Conservation (phyloP, 2,329 filamentous ascomycete species). For the Neoscytalidium dimidiatum region DNA sequence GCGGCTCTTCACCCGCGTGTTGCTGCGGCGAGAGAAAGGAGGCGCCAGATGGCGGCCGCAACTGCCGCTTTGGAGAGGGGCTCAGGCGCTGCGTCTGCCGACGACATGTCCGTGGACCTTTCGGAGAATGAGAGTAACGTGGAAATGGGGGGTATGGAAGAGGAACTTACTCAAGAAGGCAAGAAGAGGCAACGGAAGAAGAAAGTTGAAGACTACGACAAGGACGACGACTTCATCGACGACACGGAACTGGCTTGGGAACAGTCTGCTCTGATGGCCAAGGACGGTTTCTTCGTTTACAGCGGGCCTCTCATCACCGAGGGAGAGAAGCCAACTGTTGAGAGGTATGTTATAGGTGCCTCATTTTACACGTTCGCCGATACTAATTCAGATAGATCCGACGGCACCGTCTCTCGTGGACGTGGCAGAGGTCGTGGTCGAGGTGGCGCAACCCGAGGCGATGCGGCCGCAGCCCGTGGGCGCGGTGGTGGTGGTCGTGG, state of each 20-base stretch:
- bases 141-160: conserved; percentile 74
- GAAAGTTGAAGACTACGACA: conserved; percentile 68
- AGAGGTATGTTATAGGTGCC: conserved; percentile 51
- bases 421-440: conserved; percentile 59
- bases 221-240: conserved; percentile 72
- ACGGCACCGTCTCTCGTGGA: conserved; percentile 71
- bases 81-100: conserved; percentile 64
- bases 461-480: conserved; percentile 35
- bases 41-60: conserved; percentile 84
- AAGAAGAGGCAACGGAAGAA: conserved; percentile 79
- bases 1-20: conserved; percentile 89
- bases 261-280: conserved; percentile 88
- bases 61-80: conserved; percentile 82
- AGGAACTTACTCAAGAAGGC: conserved; percentile 25
- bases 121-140: conserved; percentile 77
- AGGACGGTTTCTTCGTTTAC: conserved; percentile 98
- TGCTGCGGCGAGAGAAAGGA: conserved; percentile 83
- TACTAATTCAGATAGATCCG: conserved; percentile 55
- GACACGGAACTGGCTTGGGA: conserved; percentile 96
- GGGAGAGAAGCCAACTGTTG: conserved; percentile 72
- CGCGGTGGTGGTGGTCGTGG: conserved; percentile 49
- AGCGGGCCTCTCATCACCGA: conserved; percentile 88
- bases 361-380: not conserved
- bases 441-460: conserved; percentile 47
- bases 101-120: conserved; percentile 81